Base-by-base conservation (phyloP, 2,329 filamentous ascomycete species). In the Lachnellula arida region DNA sequence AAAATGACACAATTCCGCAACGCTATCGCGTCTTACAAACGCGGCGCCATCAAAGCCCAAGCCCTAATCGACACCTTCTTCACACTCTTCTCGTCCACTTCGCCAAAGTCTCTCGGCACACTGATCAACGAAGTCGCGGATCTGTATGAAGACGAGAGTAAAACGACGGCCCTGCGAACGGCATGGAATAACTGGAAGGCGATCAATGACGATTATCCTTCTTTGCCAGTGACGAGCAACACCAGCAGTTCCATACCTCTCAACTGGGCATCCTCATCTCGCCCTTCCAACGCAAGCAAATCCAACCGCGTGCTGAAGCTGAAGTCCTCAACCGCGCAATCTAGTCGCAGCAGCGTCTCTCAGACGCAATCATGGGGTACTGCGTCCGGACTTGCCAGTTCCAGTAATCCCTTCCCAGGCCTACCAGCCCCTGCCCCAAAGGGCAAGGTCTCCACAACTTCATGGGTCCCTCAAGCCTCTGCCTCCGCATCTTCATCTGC, bases 111-210 rank as follows among this genome's bases (percentile, higher is more conserved):
- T 28, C 78, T 99, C 0, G 92, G 92, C 14, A 97, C 92, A 25
- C 80, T 99, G 0, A 82, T 97, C 60, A 89, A 93, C 59, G 94
- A 99, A 69, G 81, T 97, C 3, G 89, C 93, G 5, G 93, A 97
- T 51, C 84, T 99, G 11, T 97, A 94, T 65, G 93, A 99, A 64
- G 87, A 95, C 63, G 80, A 87, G 49, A 70, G 72, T 17, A 96
- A 96, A 69, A 84, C 84, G 1, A 85, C 87, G 51, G 79, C 77
- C 0, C 75, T 99, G 3, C 81, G 91, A 25, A 87, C 87, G 65
- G 90, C 92, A 1, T 97, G 93, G 91, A 90, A 91, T 64, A 89
- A 96, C 72, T 97, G 93, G 90, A 89, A 90, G 47, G 91, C 91
- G 39, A 94, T 96, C 73, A 95, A 96, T 63, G 92, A 97, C 72